Conservation (phyloP, 495 filamentous ascomycete species). For the Hyaloscypha variabilis region DNA sequence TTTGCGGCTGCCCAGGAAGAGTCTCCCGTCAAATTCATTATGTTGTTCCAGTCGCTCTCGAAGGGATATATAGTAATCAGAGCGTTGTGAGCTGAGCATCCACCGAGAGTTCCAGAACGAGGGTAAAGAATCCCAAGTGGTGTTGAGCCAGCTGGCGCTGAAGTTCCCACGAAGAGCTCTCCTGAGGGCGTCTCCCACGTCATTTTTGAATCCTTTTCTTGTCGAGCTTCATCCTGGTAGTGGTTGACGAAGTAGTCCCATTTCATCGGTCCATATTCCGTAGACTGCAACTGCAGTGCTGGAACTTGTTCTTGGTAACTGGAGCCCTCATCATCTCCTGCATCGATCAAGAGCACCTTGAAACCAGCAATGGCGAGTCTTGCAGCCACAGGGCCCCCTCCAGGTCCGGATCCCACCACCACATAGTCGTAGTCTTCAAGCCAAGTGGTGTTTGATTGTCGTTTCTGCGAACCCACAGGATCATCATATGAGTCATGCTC, state of each 20-base stretch:
- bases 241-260: slow-evolving; percentile 56
- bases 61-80: slow-evolving; percentile 45
- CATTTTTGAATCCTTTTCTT: slow-evolving; percentile 46
- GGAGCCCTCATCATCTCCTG: slow-evolving; percentile 56
- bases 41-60: slow-evolving; percentile 48
- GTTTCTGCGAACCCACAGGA: too few relatives aligned
- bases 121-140: slow-evolving; percentile 49
- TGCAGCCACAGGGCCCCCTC: slow-evolving; percentile 64
- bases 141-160: slow-evolving; percentile 42
- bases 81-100: slow-evolving; percentile 51
- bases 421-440: slow-evolving; percentile 60
- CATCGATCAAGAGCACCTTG: slow-evolving; percentile 63
- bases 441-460: neutral
- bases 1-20: slow-evolving; percentile 43
- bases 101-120: slow-evolving; percentile 49
- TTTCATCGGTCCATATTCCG: slow-evolving; percentile 41
- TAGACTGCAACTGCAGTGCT: slow-evolving; percentile 38
- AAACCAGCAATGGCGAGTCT: slow-evolving; percentile 64
- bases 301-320: slow-evolving; percentile 38
- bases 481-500: too few relatives aligned
- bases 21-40: slow-evolving; percentile 44
- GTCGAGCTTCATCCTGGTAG: slow-evolving; percentile 42
- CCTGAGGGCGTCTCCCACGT: slow-evolving; percentile 46
- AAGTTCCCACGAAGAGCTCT: slow-evolving; percentile 40
- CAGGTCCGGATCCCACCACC: slow-evolving; percentile 66